Conservation (phyloP, 78 protist genomes). For the Polysphondylium violaceum region DNA sequence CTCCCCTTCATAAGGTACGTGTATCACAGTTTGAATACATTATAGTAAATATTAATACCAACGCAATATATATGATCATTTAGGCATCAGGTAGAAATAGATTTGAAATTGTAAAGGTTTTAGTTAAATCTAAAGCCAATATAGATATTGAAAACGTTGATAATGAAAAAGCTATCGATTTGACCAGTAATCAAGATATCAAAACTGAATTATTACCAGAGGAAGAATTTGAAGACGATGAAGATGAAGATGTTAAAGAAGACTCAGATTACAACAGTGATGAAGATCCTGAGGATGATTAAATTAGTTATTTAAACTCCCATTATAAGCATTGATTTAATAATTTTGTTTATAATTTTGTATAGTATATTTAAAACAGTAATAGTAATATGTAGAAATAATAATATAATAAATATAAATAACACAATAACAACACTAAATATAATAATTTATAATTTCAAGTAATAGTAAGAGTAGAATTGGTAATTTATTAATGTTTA, state of each 20-base stretch:
- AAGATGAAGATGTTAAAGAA: slow-evolving; percentile 28
- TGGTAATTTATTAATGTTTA: background rate
- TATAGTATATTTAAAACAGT: background rate
- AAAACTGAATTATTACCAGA: slow-evolving; percentile 43
- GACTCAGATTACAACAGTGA: slow-evolving; percentile 48
- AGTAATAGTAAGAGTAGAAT: background rate
- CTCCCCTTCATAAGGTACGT: slow-evolving; percentile 69
- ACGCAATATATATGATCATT: background rate
- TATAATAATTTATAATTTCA: too few species aligned
- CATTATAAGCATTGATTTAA: too few species aligned
- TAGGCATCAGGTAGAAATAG: slow-evolving; percentile 53
- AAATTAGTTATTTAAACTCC: background rate
- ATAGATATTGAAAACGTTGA: slow-evolving; percentile 40
- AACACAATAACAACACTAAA: too few species aligned
- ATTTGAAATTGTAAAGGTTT: slow-evolving; percentile 30
- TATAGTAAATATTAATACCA: background rate
- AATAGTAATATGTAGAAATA: background rate
- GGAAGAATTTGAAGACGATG: slow-evolving; percentile 28
- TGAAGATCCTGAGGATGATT: slow-evolving; percentile 50
- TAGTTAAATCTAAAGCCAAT: slow-evolving; percentile 27
- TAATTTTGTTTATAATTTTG: too few species aligned
- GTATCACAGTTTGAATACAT: background rate
- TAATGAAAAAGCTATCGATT: slow-evolving; percentile 49
- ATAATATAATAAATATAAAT: background rate
- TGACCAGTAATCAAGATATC: slow-evolving; percentile 40